Percentiles rank a stretch among this genome's conserved stretches.
Conservation (phyloP, 2,329 filamentous ascomycete genomes). For the Drechslerella dactyloides region DNA sequence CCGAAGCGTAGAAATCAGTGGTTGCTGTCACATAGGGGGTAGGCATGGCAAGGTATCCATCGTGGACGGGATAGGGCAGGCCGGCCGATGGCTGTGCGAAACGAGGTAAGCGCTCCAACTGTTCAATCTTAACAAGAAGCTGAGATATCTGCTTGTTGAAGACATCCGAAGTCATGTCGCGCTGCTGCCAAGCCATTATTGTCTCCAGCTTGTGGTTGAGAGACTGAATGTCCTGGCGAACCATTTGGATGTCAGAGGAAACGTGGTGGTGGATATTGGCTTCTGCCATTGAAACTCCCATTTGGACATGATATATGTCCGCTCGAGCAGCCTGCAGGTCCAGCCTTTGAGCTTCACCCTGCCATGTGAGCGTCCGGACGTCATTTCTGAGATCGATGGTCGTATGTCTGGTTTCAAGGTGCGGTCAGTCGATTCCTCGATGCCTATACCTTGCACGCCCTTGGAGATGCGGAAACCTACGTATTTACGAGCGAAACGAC, state of each 20-base stretch:
- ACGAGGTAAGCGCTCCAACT: slow-evolving; percentile 26
- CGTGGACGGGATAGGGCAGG: slow-evolving; percentile 34
- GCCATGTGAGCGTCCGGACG: slow-evolving; percentile 24
- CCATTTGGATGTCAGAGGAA: slow-evolving; percentile 27
- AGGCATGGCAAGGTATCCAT: slow-evolving; percentile 30
- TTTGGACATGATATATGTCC: slow-evolving; percentile 33
- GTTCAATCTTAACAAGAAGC: slow-evolving; percentile 37
- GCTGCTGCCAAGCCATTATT: slow-evolving; percentile 46
- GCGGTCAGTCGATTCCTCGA: slow-evolving; percentile 1
- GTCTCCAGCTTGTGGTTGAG: slow-evolving; percentile 43
- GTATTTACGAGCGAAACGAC: slow-evolving; percentile 49
- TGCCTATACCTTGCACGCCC: background rate
- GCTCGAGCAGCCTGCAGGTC: slow-evolving; percentile 28
- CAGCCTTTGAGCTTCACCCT: slow-evolving; percentile 33
- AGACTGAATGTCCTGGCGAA: slow-evolving; percentile 35
- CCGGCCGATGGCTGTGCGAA: background rate
- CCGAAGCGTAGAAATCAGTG: slow-evolving; percentile 14
- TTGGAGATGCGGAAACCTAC: slow-evolving; percentile 16
- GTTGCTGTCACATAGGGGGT: slow-evolving; percentile 16
- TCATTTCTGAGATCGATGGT: slow-evolving; percentile 29
- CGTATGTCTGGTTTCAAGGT: slow-evolving; percentile 21
- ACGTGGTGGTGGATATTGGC: slow-evolving; percentile 28
- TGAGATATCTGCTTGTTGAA: slow-evolving; percentile 36
- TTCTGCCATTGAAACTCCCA: slow-evolving; percentile 34
- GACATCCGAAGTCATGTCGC: slow-evolving; percentile 33